phyloP scores from a whole-genome alignment of 1,139 yeast species.

The Yueomyces sp. region DNA sequence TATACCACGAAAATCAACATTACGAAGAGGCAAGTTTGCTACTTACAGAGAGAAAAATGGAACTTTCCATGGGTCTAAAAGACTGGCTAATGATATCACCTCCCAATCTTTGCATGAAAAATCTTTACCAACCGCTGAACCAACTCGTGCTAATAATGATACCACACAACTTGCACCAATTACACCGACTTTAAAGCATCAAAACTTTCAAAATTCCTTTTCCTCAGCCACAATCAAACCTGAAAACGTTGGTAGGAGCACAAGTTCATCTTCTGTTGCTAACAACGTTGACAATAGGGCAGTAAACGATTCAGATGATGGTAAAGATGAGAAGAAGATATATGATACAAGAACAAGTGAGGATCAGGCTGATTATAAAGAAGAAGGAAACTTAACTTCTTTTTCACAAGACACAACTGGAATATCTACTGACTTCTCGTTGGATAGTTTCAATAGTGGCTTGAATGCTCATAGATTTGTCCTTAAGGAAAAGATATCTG shows the following conservation, averaged over 20 bases:
- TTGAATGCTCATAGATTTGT: not conserved
- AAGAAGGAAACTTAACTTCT: not conserved
- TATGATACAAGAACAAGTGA: slow-evolving; percentile 4
- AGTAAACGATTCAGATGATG: no score
- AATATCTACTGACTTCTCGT: slow-evolving; percentile 1
- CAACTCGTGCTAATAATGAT: not conserved
- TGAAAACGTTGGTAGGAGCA: no score
- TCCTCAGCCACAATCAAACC: no score
- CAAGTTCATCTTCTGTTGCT: no score
- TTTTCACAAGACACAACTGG: slow-evolving; percentile 1
- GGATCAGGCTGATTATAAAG: slow-evolving; percentile 6
- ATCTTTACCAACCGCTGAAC: not conserved
- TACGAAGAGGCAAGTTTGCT: slow-evolving; percentile 22
- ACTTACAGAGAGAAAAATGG: slow-evolving; percentile 14
- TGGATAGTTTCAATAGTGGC: slow-evolving; percentile 1
- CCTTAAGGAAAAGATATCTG: not conserved
- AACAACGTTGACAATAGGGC: no score
- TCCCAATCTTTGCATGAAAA: not conserved
- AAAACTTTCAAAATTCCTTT: not conserved
- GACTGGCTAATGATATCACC: no score
- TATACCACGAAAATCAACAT: slow-evolving; percentile 19
- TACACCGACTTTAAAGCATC: not conserved
- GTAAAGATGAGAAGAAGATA: no score
- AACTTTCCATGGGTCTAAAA: not conserved
- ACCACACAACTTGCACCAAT: no score